These are phyloP conservation scores for Setaria italica DNA, from an alignment of 202 grass and related monocot genomes.

Conservation along the genomic window DNA sequence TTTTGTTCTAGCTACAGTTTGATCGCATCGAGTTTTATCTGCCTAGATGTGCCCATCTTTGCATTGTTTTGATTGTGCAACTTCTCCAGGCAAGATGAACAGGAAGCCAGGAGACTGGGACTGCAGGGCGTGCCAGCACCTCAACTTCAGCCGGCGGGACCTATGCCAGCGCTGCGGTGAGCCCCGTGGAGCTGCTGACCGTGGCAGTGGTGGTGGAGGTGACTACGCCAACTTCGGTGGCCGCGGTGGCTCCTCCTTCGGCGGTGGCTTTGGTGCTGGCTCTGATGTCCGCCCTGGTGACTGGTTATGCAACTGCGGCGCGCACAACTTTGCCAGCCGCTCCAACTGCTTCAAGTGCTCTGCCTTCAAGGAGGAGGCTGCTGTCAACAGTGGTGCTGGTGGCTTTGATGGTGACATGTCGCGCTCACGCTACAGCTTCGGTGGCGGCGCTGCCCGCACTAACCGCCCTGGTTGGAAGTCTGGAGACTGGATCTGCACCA, in stretches of 20 bases:
- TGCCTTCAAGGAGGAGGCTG: conserved; percentile 79
- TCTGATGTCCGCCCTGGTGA: conserved; percentile 95
- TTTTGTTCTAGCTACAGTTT: conserved; percentile 29
- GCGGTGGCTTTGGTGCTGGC: conserved; percentile 60
- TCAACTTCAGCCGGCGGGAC: conserved; percentile 96
- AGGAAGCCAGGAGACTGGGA: conserved; percentile 99
- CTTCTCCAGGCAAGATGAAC: conserved; percentile 78
- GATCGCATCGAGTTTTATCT: conserved; percentile 11
- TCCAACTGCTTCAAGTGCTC: conserved; percentile 92
- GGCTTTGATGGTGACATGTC: conserved; percentile 76
- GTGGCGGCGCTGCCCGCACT: conserved; percentile 43
- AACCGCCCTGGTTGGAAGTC: conserved; percentile 85
- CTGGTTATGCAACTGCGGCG: conserved; percentile 92
- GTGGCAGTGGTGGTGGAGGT: conserved; percentile 59
- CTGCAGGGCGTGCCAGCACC: conserved; percentile 95
- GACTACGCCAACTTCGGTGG: conserved; percentile 68
- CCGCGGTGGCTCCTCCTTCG: conserved; percentile 67
- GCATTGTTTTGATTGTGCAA: conserved; percentile 16
- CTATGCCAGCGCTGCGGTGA: conserved; percentile 84
- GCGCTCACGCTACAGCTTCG: conserved; percentile 70
- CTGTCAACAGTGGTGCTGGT: conserved; percentile 64
- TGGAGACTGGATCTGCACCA: conserved; percentile 97
- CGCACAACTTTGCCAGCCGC: conserved; percentile 98
- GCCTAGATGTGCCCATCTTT: conserved; percentile 6
- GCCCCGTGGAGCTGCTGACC: conserved; percentile 57